Base-by-base conservation (phyloP, 2,329 filamentous ascomycete species). In the Paradendryphiella salina region DNA sequence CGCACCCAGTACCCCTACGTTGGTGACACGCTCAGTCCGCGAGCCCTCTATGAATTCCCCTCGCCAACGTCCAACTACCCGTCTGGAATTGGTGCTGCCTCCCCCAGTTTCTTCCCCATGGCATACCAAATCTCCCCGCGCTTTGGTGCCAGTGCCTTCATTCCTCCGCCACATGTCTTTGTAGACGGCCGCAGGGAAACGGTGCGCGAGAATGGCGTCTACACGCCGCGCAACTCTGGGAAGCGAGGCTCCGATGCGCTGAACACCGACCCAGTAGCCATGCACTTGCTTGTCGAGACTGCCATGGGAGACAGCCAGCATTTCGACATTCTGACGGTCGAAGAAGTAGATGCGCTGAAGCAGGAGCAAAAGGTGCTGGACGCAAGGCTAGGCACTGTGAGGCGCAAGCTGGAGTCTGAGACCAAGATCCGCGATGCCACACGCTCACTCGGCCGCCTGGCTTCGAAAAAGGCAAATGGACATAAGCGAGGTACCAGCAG, bases 391-490 rank as follows among this genome's bases (percentile, higher is more conserved):
- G 89, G 93, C 56, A 86, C 89, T 31, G 86, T 90, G 15, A 85
- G 87, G 60, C 84, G 90, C 53, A 96, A 93, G 73, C 80, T 99
- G 31, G 85, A 86, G 26, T 85, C 97, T 37, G 94, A 99, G 73
- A 88, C 86, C 46, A 99, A 97, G 77, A 90, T 96, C 64, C 88
- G 91, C 63, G 93, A 97, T 80, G 94, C 94, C 1, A 90, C 94
- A 9, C 83, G 87, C 58, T 96, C 91, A 33, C 86, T 99, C 74
- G 86, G 87, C 51, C 86, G 88, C 63, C 79, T 99, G 23, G 90
- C 95, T 69, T 83, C 83, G 7, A 80, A 85, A n/a, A 80, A 81
- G 56, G 57, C 57, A 14, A 66, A 62, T 40, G 64, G 65, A 51
- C 80, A 73, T 69, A 80, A 71, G 73, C 86, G 76, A 50, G 75